Conservation (phyloP, 495 filamentous ascomycete genomes). For the Diplogelasinospora grovesii region DNA sequence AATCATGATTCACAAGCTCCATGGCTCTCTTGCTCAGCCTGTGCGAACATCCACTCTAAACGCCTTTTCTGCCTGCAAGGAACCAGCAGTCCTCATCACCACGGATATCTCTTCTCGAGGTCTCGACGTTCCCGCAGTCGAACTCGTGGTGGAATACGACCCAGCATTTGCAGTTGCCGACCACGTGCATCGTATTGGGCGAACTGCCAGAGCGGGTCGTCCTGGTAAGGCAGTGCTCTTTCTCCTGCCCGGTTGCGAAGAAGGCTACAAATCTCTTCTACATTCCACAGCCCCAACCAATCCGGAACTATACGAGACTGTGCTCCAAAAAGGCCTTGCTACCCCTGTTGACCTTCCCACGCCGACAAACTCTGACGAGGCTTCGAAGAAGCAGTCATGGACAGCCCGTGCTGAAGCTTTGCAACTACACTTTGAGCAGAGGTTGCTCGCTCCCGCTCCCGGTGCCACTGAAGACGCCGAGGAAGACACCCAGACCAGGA, state of each 20-base stretch:
- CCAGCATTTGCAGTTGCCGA: conserved; percentile 86
- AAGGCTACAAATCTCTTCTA: conserved; percentile 76
- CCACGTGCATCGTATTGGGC: conserved; percentile 88
- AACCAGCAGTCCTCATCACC: conserved; percentile 76
- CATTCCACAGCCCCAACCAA: conserved; percentile 33
- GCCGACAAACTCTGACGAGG: background rate
- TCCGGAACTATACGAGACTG: conserved; percentile 38
- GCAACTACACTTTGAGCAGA: conserved; percentile 45
- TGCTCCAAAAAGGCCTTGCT: conserved; percentile 50
- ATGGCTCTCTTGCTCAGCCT: conserved; percentile 86
- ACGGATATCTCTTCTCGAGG: conserved; percentile 94
- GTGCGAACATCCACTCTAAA: conserved; percentile 77
- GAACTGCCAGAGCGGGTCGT: conserved; percentile 87
- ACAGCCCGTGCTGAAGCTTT: conserved; percentile 39
- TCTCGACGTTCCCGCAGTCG: conserved; percentile 88
- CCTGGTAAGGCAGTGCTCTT: conserved; percentile 84
- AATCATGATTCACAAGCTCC: conserved; percentile 75
- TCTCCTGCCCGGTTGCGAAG: conserved; percentile 82
- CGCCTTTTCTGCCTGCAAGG: conserved; percentile 59
- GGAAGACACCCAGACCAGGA: conserved; percentile 18
- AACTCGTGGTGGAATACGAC: conserved; percentile 91
- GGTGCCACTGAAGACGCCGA: conserved; percentile 9
- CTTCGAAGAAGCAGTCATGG: conserved; percentile 31
- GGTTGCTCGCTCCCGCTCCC: conserved; percentile 29
- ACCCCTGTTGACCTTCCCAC: conserved; percentile 32